Base-by-base conservation (phyloP, 140 eudicot genomes). In the Stevia rebaudiana region DNA sequence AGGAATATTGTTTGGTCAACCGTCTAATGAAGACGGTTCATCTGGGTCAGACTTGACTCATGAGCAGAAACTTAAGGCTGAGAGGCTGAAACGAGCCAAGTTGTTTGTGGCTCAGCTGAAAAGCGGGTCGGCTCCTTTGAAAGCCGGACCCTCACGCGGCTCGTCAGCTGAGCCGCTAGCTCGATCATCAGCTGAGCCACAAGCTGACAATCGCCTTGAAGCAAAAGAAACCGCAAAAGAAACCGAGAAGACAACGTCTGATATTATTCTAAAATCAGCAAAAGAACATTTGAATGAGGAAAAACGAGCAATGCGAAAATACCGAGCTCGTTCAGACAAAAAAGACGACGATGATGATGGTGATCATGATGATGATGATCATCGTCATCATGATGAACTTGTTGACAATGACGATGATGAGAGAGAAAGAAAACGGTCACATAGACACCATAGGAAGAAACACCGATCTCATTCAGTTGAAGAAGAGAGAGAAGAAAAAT, bases 21-120 rank as follows among this genome's bases (percentile, higher is more conserved):
- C 56, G 13, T 71, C 70, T 39, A 64, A 69, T 30, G 86, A 78
- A 71, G 80, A 74, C 12, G 84, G 77, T 40, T 81, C 79, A 53
- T 72, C 80, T 31, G 87, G 84, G 19, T 73, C 84, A 48, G 77
- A 72, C 39, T 55, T 86, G 86, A 72, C 82, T 6, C 67, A 60
- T 61, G 95, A 92, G 78, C 87, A 88, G 80, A 79, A 88, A 75
- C 50, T 87, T 42, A 92, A 87, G 61, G 95, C 96, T 51, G 96
- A 85, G 83, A 85, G 98, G 64, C 79, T 83, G 35, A 85, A 81
- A 75, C 81, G 95, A 21, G 98, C 98, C 9, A 92, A 88, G 60
- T 81, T 88, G 98, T 92, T 92, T 78, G 96, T 86, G 42, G 87
- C 98, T 33, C 84, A 79, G 94, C 66, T 92, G 54, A 88, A 81